Percentiles rank a stretch among this genome's conserved stretches.
phyloP scores from a whole-genome alignment of 441 rosid genomes.

The Populus hybrid region DNA sequence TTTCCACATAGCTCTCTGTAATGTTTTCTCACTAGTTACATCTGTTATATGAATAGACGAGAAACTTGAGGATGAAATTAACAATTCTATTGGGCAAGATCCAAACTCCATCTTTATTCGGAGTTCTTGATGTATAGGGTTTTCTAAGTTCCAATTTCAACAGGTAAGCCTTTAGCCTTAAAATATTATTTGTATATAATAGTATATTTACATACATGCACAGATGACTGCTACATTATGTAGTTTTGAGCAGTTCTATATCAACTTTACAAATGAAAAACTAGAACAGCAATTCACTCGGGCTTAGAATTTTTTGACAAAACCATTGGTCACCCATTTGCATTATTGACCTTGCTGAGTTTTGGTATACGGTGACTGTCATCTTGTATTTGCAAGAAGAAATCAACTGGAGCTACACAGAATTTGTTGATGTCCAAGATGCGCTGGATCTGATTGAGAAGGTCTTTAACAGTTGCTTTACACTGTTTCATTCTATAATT shows the following conservation, averaged over 20 bases:
- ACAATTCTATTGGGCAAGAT: slow-evolving; percentile 92
- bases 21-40: background rate
- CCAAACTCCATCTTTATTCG: slow-evolving; percentile 78
- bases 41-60: slow-evolving; percentile 13
- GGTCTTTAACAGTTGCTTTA: slow-evolving; percentile 34
- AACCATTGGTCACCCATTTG: background rate
- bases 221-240: slow-evolving; percentile 20
- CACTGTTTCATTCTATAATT: slow-evolving; percentile 4
- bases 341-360: slow-evolving; percentile 17
- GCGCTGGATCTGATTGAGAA: slow-evolving; percentile 96
- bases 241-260: slow-evolving; percentile 98
- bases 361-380: slow-evolving; percentile 23
- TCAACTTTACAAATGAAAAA: slow-evolving; percentile 98
- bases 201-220: background rate
- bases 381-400: slow-evolving; percentile 75
- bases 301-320: slow-evolving; percentile 39
- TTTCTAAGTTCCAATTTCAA: slow-evolving; percentile 97
- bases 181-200: background rate
- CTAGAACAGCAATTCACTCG: slow-evolving; percentile 98
- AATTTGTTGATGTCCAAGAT: slow-evolving; percentile 98
- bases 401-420: slow-evolving; percentile 98
- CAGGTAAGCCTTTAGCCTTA: slow-evolving; percentile 47
- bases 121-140: slow-evolving; percentile 99
- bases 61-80: slow-evolving; percentile 92
- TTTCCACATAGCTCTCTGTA: background rate